Evolutionary conservation across 1,139 yeast species (phyloP).

Genomic region (Taphrina pruni): DNA sequence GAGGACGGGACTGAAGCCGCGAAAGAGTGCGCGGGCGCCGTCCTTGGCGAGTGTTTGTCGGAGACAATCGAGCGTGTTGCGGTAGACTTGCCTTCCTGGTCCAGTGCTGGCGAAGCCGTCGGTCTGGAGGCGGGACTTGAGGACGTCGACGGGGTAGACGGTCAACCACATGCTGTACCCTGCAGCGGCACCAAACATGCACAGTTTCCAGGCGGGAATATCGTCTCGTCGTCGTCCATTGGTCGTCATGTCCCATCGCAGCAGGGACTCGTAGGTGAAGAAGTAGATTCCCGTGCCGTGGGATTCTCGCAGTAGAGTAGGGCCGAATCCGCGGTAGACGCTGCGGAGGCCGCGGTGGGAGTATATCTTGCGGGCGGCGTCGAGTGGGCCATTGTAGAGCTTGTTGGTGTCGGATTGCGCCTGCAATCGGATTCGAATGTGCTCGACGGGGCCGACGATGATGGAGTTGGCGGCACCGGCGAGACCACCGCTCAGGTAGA

Average conservation of each 20-base stretch:
- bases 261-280: constrained; percentile 68
- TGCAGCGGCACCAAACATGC: constrained; percentile 69
- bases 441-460: constrained; percentile 76
- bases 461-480: constrained; percentile 82
- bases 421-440: constrained; percentile 63
- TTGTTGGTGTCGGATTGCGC: constrained; percentile 54
- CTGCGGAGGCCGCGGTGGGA: constrained; percentile 63
- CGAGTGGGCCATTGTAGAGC: constrained; percentile 74
- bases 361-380: constrained; percentile 69
- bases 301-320: constrained; percentile 82
- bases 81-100: constrained; percentile 55
- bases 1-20: constrained; percentile 72
- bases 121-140: constrained; percentile 72
- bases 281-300: constrained; percentile 87
- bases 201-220: constrained; percentile 66
- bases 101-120: constrained; percentile 59
- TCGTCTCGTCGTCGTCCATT: constrained; percentile 58
- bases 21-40: constrained; percentile 70
- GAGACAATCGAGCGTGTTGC: constrained; percentile 59
- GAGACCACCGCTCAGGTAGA: constrained; percentile 72
- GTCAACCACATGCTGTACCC: constrained; percentile 76
- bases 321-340: constrained; percentile 84
- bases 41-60: constrained; percentile 56
- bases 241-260: constrained; percentile 55
- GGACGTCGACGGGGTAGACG: constrained; percentile 70